Evolutionary conservation across 2,329 filamentous ascomycete species (phyloP).

Genomic region (Pseudocercospora musae): DNA sequence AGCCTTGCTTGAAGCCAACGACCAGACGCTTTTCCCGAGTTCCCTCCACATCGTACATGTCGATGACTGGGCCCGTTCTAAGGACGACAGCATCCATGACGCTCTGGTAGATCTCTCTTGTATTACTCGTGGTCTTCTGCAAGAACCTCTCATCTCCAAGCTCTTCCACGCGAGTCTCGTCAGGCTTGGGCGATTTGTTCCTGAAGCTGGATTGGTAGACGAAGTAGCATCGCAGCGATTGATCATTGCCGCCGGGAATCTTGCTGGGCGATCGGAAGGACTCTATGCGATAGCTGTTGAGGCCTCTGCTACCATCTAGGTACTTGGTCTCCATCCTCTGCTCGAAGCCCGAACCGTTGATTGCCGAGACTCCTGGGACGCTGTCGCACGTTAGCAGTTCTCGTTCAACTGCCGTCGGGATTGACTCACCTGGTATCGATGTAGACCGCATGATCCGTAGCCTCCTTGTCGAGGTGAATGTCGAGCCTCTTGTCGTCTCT

Average conservation of each 20-base stretch:
- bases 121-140: conserved; percentile 93
- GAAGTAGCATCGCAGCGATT: conserved; percentile 94
- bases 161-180: conserved; percentile 84
- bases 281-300: conserved; percentile 85
- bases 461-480: conserved; percentile 94
- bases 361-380: conserved; percentile 73
- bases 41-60: conserved; percentile 93
- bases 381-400: conserved; percentile 44
- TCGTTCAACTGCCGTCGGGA: background rate
- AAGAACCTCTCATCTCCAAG: conserved; percentile 93
- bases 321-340: conserved; percentile 93
- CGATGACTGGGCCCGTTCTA: conserved; percentile 90
- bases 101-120: conserved; percentile 91
- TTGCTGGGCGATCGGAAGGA: conserved; percentile 90
- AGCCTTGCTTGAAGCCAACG: conserved; percentile 89
- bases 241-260: conserved; percentile 67
- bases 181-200: conserved; percentile 66
- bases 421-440: conserved; percentile 68
- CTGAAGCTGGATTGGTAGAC: conserved; percentile 95
- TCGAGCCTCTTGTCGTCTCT: conserved; percentile 91
- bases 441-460: conserved; percentile 91
- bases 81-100: conserved; percentile 82
- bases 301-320: conserved; percentile 70
- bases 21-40: conserved; percentile 90
- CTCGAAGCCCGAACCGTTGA: conserved; percentile 85